These are phyloP conservation scores for Tuber indicum DNA, from an alignment of 495 filamentous ascomycete genomes.

Conservation along the genomic window DNA sequence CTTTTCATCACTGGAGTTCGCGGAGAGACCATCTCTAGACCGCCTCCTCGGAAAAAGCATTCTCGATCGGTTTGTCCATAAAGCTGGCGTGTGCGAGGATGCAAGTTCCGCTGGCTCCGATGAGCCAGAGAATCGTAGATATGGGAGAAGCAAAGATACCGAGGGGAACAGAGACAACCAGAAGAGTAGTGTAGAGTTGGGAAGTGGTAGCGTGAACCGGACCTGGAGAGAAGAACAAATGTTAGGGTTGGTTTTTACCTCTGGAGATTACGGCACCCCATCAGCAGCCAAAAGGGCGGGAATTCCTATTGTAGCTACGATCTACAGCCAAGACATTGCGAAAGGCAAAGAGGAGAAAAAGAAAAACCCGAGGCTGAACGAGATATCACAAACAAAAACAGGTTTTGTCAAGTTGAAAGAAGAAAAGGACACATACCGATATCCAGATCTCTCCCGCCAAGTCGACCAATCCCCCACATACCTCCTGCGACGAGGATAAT, in stretches of 20 bases:
- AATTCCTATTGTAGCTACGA: neutral
- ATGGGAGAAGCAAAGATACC: slow-evolving; percentile 77
- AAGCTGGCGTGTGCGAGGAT: slow-evolving; percentile 92
- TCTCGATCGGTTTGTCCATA: slow-evolving; percentile 98
- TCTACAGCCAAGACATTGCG: neutral
- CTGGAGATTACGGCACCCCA: too few species aligned
- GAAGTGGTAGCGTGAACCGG: slow-evolving; percentile 75
- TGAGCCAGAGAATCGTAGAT: slow-evolving; percentile 79
- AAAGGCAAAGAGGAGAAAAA: neutral
- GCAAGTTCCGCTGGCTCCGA: slow-evolving; percentile 83
- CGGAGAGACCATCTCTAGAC: slow-evolving; percentile 62
- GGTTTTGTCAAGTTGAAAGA: neutral
- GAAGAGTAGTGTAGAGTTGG: slow-evolving; percentile 85
- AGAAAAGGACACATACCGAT: slow-evolving; percentile 49
- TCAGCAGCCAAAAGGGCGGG: neutral
- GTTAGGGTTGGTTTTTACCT: neutral
- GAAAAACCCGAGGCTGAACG: neutral
- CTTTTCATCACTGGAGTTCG: slow-evolving; percentile 42
- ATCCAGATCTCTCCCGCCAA: slow-evolving; percentile 80
- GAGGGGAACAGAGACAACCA: slow-evolving; percentile 73
- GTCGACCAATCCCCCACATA: slow-evolving; percentile 81
- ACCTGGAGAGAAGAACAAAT: slow-evolving; percentile 17
- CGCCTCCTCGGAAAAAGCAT: slow-evolving; percentile 99
- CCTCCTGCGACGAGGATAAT: slow-evolving; percentile 78
- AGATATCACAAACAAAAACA: neutral